phyloP scores from a whole-genome alignment of 805 yeast genomes.

The Cyberlindnera maclurae region DNA sequence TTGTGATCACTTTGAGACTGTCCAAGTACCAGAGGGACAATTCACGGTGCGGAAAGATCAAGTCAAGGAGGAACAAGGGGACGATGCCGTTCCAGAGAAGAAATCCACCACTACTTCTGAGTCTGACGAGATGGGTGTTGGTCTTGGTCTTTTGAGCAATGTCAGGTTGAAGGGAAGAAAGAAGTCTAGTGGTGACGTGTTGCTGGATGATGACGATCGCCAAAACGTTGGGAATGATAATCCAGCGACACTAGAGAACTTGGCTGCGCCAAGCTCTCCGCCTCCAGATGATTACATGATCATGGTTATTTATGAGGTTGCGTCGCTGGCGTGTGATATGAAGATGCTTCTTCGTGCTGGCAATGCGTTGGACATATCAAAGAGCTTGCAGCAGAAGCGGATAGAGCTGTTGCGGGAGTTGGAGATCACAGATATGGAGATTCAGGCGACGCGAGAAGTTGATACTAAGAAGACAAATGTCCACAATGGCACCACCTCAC shows the following conservation, averaged over 20 bases:
- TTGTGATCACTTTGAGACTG: not conserved
- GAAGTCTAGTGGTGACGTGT: constrained; percentile 5
- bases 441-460: not conserved
- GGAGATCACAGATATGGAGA: constrained; percentile 2
- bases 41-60: constrained; percentile 9
- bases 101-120: constrained; percentile 18
- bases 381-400: constrained; percentile 28
- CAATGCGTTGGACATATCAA: constrained; percentile 46
- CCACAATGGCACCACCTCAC: not conserved
- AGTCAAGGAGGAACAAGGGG: no score
- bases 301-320: constrained; percentile 54
- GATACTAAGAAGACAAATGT: not conserved
- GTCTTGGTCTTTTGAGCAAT: constrained; percentile 19
- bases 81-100: not conserved
- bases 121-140: constrained; percentile 22
- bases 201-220: constrained; percentile 14
- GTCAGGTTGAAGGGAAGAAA: constrained; percentile 15
- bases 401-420: constrained; percentile 13
- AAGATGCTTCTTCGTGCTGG: constrained; percentile 52
- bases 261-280: constrained; percentile 48
- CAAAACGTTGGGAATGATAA: constrained; percentile 16
- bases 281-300: constrained; percentile 50
- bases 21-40: constrained; percentile 20
- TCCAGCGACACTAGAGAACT: constrained; percentile 41
- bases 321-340: constrained; percentile 55